Evolutionary conservation across 1,139 yeast species (phyloP).

Genomic region (Lodderomyces orthopsilosis): DNA sequence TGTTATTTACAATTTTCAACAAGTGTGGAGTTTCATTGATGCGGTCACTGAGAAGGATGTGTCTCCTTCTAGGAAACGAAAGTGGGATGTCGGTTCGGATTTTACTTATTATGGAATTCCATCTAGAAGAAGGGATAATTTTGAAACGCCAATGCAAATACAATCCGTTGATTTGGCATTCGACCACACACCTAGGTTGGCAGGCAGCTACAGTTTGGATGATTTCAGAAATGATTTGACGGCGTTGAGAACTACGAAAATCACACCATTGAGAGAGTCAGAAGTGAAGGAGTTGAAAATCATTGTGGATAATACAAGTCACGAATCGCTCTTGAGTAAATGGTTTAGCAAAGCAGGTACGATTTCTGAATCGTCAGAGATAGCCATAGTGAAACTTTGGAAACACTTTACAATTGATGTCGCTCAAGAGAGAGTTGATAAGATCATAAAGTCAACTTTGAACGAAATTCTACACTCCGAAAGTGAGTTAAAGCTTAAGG

Average conservation of each 20-base stretch:
- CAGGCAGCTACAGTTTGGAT: slow-evolving; percentile 22
- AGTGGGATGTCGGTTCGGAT: not conserved
- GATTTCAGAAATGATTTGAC: slow-evolving; percentile 31
- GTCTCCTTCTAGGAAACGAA: not conserved
- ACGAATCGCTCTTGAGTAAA: slow-evolving; percentile 5
- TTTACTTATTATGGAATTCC: not conserved
- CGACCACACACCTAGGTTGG: slow-evolving; percentile 12
- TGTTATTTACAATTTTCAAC: slow-evolving; percentile 30
- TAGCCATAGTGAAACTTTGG: slow-evolving; percentile 16
- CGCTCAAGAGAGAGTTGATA: not conserved
- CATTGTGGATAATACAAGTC: not conserved
- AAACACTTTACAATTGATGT: slow-evolving; percentile 15
- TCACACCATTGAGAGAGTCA: slow-evolving; percentile 13
- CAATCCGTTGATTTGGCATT: slow-evolving; percentile 14
- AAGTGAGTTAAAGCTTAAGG: slow-evolving; percentile 5
- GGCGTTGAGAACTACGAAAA: slow-evolving; percentile 15
- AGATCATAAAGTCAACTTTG: not conserved
- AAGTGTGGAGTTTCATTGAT: slow-evolving; percentile 39
- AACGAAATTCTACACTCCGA: slow-evolving; percentile 6
- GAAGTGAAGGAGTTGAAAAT: slow-evolving; percentile 21
- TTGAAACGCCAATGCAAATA: slow-evolving; percentile 38
- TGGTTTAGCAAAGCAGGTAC: slow-evolving; percentile 7
- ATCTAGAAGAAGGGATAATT: slow-evolving; percentile 16
- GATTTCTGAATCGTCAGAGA: slow-evolving; percentile 13
- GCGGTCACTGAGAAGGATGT: slow-evolving; percentile 24